Evolutionary conservation across 2,329 filamentous ascomycete genomes (phyloP), one percentile per base, ranked within the genome.

Genomic region (Periconia sp.): DNA sequence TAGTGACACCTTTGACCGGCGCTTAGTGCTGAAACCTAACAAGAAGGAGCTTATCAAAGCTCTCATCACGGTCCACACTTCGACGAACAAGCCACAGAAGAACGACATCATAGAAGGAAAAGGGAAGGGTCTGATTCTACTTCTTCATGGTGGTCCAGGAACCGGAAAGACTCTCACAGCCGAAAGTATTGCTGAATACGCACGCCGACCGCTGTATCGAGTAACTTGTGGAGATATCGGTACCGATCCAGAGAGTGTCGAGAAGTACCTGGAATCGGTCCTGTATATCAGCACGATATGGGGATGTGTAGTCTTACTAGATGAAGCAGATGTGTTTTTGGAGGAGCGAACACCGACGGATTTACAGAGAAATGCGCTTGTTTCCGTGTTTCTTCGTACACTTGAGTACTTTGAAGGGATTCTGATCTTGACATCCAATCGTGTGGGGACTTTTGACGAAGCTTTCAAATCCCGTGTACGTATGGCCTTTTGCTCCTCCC

Each of bases 381-480:
- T 70, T 25, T 25, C 12, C 7, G 23, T 38, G 23, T 38, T 38
- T 19, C 24, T 38, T 2, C 83, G 89, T 1, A 78, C 91, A 45
- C 75, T 95, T 0, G 90, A 95, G 68, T 95, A 95, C 66, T 94
- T 92, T 71, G 54, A 56, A 16, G 55, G 50, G 8, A 21, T 51
- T 18, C 16, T 46, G 17, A 38, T 48, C 24, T 38, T 53, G 4
- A 56, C 50, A 2, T 60, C 57, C 3, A 63, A 61, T 32, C 52
- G 52, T 13, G 56, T 61, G 24, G 40, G 46, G 3, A 42, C 43
- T 18, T 54, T 63, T 43, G 58, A 63, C 31, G 41, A 54, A 4
- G 57, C 57, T 1, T 43, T 62, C 8, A 46, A 45, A 21, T 62
- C 56, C 8, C 42, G 42, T n/a, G 25, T 40, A 6, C 29, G 40